A percentile compares a stretch with the other conserved stretches of the same genome.
These are phyloP conservation scores for Dactylonectria estremocensis DNA, from an alignment of 2,329 filamentous ascomycete genomes.

Conservation along the genomic window DNA sequence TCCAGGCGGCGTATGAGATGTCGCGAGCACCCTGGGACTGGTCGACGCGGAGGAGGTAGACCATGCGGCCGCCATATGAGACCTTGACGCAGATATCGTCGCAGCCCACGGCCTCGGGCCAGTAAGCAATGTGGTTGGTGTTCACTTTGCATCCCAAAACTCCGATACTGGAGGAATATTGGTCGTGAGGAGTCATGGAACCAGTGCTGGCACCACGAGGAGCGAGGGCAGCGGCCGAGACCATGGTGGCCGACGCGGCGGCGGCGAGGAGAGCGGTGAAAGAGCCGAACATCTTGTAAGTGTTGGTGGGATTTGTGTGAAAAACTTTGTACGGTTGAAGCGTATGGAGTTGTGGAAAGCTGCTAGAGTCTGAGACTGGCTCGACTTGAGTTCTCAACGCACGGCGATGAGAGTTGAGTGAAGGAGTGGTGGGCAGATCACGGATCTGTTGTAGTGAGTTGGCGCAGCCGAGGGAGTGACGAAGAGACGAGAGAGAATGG, in stretches of 20 bases:
- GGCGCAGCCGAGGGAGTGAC: slow-evolving; percentile 47
- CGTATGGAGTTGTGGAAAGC: slow-evolving; percentile 25
- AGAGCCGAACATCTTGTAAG: slow-evolving; percentile 49
- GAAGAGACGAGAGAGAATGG: slow-evolving; percentile 34
- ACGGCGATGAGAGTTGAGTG: slow-evolving; percentile 46
- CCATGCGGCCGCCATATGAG: slow-evolving; percentile 61
- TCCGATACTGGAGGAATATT: slow-evolving; percentile 65
- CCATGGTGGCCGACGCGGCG: slow-evolving; percentile 48
- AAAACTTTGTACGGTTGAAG: slow-evolving; percentile 36
- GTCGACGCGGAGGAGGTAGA: slow-evolving; percentile 73
- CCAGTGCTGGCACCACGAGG: slow-evolving; percentile 50
- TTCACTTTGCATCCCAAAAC: slow-evolving; percentile 74
- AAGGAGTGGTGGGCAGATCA: slow-evolving; percentile 48
- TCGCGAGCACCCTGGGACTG: slow-evolving; percentile 70
- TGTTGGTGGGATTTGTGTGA: slow-evolving; percentile 19
- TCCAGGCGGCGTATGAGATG: slow-evolving; percentile 75
- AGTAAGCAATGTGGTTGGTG: slow-evolving; percentile 74
- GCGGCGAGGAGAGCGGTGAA: slow-evolving; percentile 52
- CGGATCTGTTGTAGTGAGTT: slow-evolving; percentile 45
- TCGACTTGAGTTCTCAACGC: slow-evolving; percentile 49
- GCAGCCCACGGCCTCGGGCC: slow-evolving; percentile 68
- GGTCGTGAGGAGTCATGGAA: slow-evolving; percentile 68
- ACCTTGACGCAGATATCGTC: slow-evolving; percentile 71
- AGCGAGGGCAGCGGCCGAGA: slow-evolving; percentile 48
- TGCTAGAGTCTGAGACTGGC: slow-evolving; percentile 42